Percentiles rank a stretch among this genome's conserved stretches.
phyloP scores from a whole-genome alignment of 2,329 filamentous ascomycete species.

The Aschersonia sp. region DNA sequence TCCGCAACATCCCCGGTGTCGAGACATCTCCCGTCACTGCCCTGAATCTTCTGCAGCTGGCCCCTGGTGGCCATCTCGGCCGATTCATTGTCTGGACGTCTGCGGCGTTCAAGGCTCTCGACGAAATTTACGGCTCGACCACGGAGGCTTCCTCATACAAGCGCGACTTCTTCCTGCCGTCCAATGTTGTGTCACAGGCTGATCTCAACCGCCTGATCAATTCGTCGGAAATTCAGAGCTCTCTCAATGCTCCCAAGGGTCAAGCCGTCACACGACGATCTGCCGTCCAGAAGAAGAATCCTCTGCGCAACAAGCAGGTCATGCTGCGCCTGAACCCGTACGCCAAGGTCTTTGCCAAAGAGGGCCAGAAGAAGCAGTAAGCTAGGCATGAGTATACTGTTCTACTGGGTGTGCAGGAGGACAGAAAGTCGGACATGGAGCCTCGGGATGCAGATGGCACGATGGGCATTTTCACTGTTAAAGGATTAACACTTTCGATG shows the following conservation, averaged over 20 bases:
- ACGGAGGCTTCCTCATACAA: constrained; percentile 81
- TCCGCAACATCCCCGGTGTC: constrained; percentile 98
- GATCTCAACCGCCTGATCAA: constrained; percentile 98
- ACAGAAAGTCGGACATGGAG: constrained; percentile 1
- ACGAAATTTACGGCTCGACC: constrained; percentile 92
- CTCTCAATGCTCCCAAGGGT: constrained; percentile 83
- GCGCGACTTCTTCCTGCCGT: constrained; percentile 97
- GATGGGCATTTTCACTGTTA: too few relatives aligned
- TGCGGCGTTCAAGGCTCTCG: constrained; percentile 86
- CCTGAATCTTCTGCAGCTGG: constrained; percentile 97
- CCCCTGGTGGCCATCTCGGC: constrained; percentile 94
- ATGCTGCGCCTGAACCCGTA: constrained; percentile 98
- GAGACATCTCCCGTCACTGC: constrained; percentile 90
- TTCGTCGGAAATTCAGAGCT: constrained; percentile 95
- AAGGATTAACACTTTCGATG: too few relatives aligned
- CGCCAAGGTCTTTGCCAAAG: constrained; percentile 77
- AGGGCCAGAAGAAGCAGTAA: constrained; percentile 23
- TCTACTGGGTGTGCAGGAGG: constrained; percentile 25
- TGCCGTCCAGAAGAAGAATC: constrained; percentile 99
- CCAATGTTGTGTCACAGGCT: constrained; percentile 83
- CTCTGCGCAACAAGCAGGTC: constrained; percentile 96
- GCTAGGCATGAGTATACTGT: constrained; percentile 2
- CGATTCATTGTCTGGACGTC: constrained; percentile 99
- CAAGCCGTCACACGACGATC: constrained; percentile 78
- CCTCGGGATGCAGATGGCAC: not conserved